These are phyloP conservation scores for Verticillium tricorpus DNA, from an alignment of 2,329 filamentous ascomycete genomes.

Conservation along the genomic window DNA sequence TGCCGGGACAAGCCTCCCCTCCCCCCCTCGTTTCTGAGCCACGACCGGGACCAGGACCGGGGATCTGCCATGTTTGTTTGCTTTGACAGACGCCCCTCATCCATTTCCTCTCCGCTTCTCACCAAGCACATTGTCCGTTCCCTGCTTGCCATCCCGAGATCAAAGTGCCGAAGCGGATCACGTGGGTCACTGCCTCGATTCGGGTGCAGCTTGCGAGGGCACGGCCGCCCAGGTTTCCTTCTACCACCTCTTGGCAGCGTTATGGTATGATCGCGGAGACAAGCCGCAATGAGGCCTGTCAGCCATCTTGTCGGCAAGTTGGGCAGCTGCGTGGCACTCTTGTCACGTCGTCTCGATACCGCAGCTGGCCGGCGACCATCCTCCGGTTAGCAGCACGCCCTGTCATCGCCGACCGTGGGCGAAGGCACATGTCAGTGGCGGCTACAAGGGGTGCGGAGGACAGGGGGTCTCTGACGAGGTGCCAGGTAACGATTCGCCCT, in stretches of 20 bases:
- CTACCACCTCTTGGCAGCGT: not conserved
- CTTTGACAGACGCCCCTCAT: not conserved
- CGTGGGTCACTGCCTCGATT: not conserved
- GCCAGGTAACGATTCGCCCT: not conserved
- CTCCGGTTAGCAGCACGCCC: no score
- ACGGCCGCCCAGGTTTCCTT: not conserved
- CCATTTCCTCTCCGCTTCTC: not conserved
- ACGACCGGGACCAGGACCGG: not conserved
- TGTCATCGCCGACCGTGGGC: not conserved
- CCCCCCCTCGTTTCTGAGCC: not conserved
- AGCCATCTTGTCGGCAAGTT: not conserved
- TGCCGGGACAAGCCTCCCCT: not conserved
- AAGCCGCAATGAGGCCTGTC: not conserved
- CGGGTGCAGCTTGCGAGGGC: not conserved
- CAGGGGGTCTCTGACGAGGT: no score
- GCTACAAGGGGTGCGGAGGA: no score
- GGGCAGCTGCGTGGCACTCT: not conserved
- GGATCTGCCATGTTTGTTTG: not conserved
- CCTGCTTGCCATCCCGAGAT: not conserved
- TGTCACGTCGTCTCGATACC: not conserved
- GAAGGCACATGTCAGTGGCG: not conserved
- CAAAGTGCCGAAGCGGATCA: not conserved
- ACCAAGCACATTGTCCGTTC: not conserved
- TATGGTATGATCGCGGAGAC: not conserved
- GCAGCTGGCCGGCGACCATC: no score